A percentile compares a stretch with the other conserved stretches of the same genome.
phyloP scores from a whole-genome alignment of 2,329 filamentous ascomycete species.

The Furcasterigmium furcatum region DNA sequence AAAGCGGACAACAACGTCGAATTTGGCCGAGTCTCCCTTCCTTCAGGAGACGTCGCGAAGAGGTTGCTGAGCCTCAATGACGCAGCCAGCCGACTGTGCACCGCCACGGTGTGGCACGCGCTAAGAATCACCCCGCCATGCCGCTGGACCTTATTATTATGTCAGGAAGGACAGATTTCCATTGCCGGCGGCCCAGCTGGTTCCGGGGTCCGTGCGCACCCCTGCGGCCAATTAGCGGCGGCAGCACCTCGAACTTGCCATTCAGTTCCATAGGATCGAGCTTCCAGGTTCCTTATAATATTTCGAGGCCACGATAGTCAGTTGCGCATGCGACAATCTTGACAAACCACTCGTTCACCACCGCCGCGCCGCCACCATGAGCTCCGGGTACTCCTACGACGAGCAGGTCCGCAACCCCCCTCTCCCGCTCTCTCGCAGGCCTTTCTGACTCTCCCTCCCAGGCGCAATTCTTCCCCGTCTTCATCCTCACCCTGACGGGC shows the following conservation, averaged over 20 bases:
- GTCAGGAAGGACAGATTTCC: slow-evolving; percentile 4
- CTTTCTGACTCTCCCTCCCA: slow-evolving; percentile 27
- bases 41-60: too few relatives aligned
- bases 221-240: neutral
- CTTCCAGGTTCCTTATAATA: slow-evolving; percentile 7
- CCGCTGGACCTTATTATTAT: too few relatives aligned
- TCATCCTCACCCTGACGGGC: slow-evolving; percentile 85
- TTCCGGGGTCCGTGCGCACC: slow-evolving; percentile 1
- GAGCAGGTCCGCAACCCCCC: slow-evolving; percentile 59
- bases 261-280: too few relatives aligned
- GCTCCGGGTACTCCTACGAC: slow-evolving; percentile 97
- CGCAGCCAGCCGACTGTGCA: too few relatives aligned
- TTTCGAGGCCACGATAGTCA: slow-evolving; percentile 33
- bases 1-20: too few relatives aligned
- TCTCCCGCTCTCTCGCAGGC: neutral
- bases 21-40: too few relatives aligned
- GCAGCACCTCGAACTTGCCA: too few relatives aligned
- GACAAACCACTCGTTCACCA: slow-evolving; percentile 7
- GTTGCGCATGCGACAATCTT: slow-evolving; percentile 14
- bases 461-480: slow-evolving; percentile 99
- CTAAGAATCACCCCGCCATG: too few relatives aligned
- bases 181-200: neutral
- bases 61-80: too few relatives aligned
- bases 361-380: slow-evolving; percentile 60
- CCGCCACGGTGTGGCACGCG: too few relatives aligned